These are phyloP conservation scores for Gynandropsis gynandra DNA, from an alignment of 345 rosid genomes.

Conservation along the genomic window DNA sequence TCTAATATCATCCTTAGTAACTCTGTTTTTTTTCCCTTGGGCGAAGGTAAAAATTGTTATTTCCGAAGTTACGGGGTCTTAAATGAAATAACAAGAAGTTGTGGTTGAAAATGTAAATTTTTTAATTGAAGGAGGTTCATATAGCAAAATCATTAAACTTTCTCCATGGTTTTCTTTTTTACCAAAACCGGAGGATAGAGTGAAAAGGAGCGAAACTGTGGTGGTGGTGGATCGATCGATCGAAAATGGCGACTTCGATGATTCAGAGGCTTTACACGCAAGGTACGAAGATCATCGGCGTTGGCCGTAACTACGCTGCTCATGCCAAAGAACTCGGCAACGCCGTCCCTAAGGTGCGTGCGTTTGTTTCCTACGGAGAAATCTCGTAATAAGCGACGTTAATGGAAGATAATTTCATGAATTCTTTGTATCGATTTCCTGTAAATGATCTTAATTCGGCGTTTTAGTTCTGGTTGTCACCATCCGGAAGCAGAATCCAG, in stretches of 20 bases:
- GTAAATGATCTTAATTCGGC: no score
- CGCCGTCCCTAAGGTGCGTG: slow-evolving; percentile 69
- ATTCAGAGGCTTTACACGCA: slow-evolving; percentile 54
- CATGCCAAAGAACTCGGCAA: slow-evolving; percentile 96
- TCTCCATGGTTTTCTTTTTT: neutral
- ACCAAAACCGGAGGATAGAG: slow-evolving; percentile 16
- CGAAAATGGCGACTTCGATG: slow-evolving; percentile 30
- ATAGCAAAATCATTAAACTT: no score
- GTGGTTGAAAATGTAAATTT: no score
- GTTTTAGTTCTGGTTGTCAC: no score
- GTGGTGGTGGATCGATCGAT: slow-evolving; percentile 15
- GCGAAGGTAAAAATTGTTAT: no score
- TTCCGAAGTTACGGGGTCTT: no score
- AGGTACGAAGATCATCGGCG: slow-evolving; percentile 87
- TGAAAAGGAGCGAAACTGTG: neutral
- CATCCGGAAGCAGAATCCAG: no score
- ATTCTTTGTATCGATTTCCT: neutral
- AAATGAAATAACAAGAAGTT: no score
- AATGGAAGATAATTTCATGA: neutral
- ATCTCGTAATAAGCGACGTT: neutral
- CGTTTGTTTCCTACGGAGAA: neutral
- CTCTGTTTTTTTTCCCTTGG: no score
- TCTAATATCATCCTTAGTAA: no score
- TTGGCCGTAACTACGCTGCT: slow-evolving; percentile 91
- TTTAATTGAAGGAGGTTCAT: no score